phyloP scores from a whole-genome alignment of 352 stramenopile genomes.

The Phytophthora citricola region DNA sequence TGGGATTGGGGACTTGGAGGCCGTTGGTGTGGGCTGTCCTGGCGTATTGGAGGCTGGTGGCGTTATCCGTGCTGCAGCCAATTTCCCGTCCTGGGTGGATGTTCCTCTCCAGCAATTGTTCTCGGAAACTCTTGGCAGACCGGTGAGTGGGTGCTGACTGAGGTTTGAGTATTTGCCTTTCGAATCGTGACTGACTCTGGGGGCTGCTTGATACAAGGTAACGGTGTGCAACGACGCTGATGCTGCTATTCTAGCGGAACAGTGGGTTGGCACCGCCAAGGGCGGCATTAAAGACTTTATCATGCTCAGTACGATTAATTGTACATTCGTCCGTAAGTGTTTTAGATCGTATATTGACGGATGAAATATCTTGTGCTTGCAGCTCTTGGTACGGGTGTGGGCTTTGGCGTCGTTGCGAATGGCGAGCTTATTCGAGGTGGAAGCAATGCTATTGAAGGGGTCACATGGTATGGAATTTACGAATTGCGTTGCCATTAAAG shows the following conservation, averaged over 20 bases:
- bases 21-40: slow-evolving; percentile 70
- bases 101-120: slow-evolving; percentile 70
- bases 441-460: slow-evolving; percentile 80
- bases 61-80: slow-evolving; percentile 68
- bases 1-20: slow-evolving; percentile 45
- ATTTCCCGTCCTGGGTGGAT: slow-evolving; percentile 74
- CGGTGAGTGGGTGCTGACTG: slow-evolving; percentile 17
- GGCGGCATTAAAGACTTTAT: slow-evolving; percentile 70
- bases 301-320: slow-evolving; percentile 76
- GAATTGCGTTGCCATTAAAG: neutral
- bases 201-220: slow-evolving; percentile 31
- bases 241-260: slow-evolving; percentile 79
- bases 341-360: slow-evolving; percentile 9
- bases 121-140: slow-evolving; percentile 39
- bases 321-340: neutral
- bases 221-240: slow-evolving; percentile 82
- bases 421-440: slow-evolving; percentile 73
- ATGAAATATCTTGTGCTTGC: neutral
- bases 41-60: slow-evolving; percentile 57
- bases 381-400: slow-evolving; percentile 83
- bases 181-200: neutral
- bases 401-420: slow-evolving; percentile 71
- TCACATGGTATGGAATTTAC: slow-evolving; percentile 59
- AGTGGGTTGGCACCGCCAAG: slow-evolving; percentile 80
- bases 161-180: neutral